phyloP scores from a whole-genome alignment of 148 eudicot species.

The Gaultheria prostrata region DNA sequence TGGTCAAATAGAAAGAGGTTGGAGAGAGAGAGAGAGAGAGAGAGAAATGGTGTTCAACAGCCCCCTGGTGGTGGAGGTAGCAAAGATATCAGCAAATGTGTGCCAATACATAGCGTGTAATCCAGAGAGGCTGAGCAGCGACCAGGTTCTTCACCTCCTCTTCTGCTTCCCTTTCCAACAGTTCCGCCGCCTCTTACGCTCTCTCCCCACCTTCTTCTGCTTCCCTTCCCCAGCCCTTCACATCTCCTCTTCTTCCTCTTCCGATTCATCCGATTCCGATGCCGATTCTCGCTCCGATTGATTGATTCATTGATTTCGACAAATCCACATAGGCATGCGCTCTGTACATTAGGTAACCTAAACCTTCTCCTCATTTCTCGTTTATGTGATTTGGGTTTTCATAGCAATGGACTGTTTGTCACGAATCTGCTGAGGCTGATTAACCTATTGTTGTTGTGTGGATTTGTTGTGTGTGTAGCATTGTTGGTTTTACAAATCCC shows the following conservation, averaged over 20 bases:
- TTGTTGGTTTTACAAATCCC: too few relatives aligned
- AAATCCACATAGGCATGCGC: neutral
- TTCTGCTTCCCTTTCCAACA: constrained; percentile 79
- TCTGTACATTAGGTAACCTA: constrained; percentile 12
- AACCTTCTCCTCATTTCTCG: constrained; percentile 10
- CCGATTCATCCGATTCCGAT: constrained; percentile 22
- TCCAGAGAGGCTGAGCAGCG: constrained; percentile 57
- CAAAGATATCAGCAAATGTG: constrained; percentile 56
- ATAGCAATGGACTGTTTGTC: neutral
- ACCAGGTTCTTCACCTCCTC: constrained; percentile 71
- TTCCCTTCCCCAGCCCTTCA: constrained; percentile 35
- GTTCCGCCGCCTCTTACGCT: constrained; percentile 62
- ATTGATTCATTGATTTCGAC: neutral
- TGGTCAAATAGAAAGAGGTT: neutral
- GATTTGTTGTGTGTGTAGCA: too few relatives aligned
- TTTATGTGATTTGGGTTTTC: neutral
- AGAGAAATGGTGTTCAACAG: constrained; percentile 72
- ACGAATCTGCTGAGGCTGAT: neutral
- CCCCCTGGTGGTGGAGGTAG: constrained; percentile 54
- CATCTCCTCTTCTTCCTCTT: constrained; percentile 31
- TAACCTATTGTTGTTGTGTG: too few relatives aligned
- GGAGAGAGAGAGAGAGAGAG: constrained; percentile 11
- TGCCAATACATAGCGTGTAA: constrained; percentile 91
- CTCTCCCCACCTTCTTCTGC: constrained; percentile 60
- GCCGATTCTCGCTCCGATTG: constrained; percentile 32